Evolutionary conservation across 2,329 filamentous ascomycete genomes (phyloP).

Genomic region (Penicillium sp.): DNA sequence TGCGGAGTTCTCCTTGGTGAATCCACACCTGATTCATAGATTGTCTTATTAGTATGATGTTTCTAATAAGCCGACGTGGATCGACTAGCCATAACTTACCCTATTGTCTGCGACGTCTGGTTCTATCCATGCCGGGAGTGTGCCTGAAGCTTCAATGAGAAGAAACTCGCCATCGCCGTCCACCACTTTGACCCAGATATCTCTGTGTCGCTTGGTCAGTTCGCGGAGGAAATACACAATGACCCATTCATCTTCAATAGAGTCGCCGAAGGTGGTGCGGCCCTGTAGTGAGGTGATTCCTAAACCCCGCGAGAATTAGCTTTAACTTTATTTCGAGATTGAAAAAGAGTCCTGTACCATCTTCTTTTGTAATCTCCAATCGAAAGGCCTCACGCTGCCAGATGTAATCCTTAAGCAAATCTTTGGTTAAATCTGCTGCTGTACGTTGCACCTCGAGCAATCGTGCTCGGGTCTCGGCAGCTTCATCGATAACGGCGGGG

Average conservation of each 20-base stretch:
- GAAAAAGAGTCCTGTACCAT: slow-evolving; percentile 50
- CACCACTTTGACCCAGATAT: slow-evolving; percentile 76
- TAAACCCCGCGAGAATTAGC: slow-evolving; percentile 23
- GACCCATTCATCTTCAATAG: slow-evolving; percentile 95
- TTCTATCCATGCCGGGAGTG: slow-evolving; percentile 83
- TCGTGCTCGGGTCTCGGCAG: slow-evolving; percentile 52
- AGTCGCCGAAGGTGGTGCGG: slow-evolving; percentile 84
- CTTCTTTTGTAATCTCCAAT: slow-evolving; percentile 60
- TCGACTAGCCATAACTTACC: slow-evolving; percentile 34
- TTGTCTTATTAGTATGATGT: not conserved
- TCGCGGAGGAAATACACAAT: slow-evolving; percentile 86
- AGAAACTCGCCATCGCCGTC: slow-evolving; percentile 95
- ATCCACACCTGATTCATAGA: slow-evolving; percentile 67
- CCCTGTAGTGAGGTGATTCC: slow-evolving; percentile 65
- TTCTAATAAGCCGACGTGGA: not conserved
- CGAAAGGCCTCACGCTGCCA: slow-evolving; percentile 87
- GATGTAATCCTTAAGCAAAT: slow-evolving; percentile 78
- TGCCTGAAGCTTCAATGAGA: slow-evolving; percentile 86
- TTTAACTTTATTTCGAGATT: not conserved
- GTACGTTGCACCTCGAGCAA: slow-evolving; percentile 72
- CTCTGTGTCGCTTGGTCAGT: slow-evolving; percentile 67
- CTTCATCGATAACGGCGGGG: slow-evolving; percentile 53
- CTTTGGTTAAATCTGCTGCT: slow-evolving; percentile 61
- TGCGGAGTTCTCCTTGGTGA: slow-evolving; percentile 68
- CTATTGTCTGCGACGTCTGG: slow-evolving; percentile 85